phyloP scores from a whole-genome alignment of 2,329 filamentous ascomycete genomes.

The Monosporascus sp. region DNA sequence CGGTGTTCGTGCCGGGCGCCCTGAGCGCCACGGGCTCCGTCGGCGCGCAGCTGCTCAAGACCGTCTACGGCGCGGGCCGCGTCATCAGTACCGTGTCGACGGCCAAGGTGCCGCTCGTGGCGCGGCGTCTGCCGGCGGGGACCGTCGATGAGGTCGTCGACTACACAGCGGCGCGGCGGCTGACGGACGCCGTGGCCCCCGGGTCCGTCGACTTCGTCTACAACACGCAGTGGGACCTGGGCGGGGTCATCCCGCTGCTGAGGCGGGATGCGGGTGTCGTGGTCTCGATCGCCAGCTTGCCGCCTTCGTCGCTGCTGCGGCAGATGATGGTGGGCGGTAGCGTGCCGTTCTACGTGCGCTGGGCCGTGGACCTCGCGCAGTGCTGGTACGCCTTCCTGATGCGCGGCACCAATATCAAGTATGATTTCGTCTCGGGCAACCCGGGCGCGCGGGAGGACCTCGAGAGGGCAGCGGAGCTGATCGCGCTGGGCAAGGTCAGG shows the following conservation, averaged over 20 bases:
- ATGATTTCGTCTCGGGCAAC: slow-evolving; percentile 41
- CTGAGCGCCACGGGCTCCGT: slow-evolving; percentile 42
- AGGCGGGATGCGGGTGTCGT: slow-evolving; percentile 32
- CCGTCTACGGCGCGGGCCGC: slow-evolving; percentile 39
- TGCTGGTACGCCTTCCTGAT: slow-evolving; percentile 36
- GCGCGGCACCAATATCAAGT: slow-evolving; percentile 37
- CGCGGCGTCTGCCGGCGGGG: slow-evolving; percentile 31
- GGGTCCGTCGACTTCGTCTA: slow-evolving; percentile 45
- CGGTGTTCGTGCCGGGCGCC: slow-evolving; percentile 45
- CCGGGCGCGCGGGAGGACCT: slow-evolving; percentile 34
- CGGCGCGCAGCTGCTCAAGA: slow-evolving; percentile 44
- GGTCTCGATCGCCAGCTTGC: slow-evolving; percentile 35
- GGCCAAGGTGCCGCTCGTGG: slow-evolving; percentile 40
- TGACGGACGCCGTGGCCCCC: slow-evolving; percentile 30
- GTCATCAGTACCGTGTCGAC: slow-evolving; percentile 50
- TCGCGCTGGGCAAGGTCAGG: slow-evolving; percentile 38
- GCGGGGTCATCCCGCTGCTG: slow-evolving; percentile 33
- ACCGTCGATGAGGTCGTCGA: slow-evolving; percentile 47
- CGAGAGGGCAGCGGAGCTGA: slow-evolving; percentile 33
- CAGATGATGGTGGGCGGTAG: slow-evolving; percentile 23
- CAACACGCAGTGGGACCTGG: slow-evolving; percentile 40
- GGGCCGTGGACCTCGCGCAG: slow-evolving; percentile 30
- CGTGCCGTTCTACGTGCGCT: slow-evolving; percentile 33
- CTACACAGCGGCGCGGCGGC: slow-evolving; percentile 36
- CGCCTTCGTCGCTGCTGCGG: slow-evolving; percentile 23